Evolutionary conservation across 495 filamentous ascomycete genomes (phyloP), one percentile per base, ranked within the genome.

Genomic region (Hyaloscypha variabilis): DNA sequence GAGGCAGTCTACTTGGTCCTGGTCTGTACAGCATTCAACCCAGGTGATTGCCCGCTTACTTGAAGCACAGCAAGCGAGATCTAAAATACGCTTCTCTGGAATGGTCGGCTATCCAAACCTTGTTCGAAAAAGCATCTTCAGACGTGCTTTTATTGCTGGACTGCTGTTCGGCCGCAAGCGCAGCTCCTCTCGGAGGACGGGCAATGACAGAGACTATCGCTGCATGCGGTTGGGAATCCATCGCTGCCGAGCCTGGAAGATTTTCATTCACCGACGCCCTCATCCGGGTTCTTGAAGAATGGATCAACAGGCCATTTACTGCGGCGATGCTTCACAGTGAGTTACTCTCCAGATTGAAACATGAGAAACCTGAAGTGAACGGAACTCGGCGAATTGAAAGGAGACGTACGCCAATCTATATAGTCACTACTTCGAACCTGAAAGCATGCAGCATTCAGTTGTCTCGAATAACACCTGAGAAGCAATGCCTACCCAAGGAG

Each of bases 101-200:
- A 73, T 86, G 82, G 82, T 84, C 78, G 8, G 81, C 79, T 26
- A 82, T 86, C 39, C 81, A 85, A 64, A 83, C 78, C 0, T 70
- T 84, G 23, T 73, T 85, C 23, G 80, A 81, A 64, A 69, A 78
- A 55, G 82, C 82, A 14, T 65, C 72, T 5, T 84, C 82, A 1
- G 83, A 86, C 66, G 78, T 83, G 25, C 67, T 85, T 29, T 83
- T 86, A 31, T 76, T 86, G 8, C 73, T 86, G 8, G 82, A 84
- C 66, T 84, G 82, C 58, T 85, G 83, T 57, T 81, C 81, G 23
- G 83, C 82, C 14, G 82, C 82, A 6, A 80, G 80, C 30, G 82
- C 80, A 62, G 81, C 81, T 28, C 78, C 78, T 23, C 80, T 79
- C 56, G 80, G 76, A 24, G 79, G 79, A 28, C 73, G 74, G 63